These are phyloP conservation scores for Lentinula sp. DNA, from an alignment of 768 basidiomycete genomes.

Conservation along the genomic window DNA sequence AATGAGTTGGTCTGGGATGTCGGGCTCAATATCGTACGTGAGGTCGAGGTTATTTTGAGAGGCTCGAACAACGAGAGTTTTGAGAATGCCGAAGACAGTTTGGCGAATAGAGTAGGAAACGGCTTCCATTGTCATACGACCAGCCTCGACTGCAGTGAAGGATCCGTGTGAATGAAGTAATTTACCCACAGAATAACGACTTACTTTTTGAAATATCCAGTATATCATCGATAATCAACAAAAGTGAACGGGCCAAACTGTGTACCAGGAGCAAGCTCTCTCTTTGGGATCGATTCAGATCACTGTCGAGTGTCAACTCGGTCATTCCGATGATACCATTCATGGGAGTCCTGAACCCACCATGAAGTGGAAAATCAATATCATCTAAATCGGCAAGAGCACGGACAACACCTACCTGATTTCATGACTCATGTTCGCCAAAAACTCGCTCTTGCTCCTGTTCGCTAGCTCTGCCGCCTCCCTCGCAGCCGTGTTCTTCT, in stretches of 20 bases:
- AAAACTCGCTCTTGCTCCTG: conserved; percentile 93
- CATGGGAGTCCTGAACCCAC: conserved; percentile 83
- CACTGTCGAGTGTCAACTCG: conserved; percentile 92
- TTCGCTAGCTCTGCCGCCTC: conserved; percentile 99
- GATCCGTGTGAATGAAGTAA: conserved; percentile 11
- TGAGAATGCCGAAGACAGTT: conserved; percentile 95
- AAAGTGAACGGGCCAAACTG: conserved; percentile 84
- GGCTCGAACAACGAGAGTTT: conserved; percentile 95
- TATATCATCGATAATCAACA: conserved; percentile 98
- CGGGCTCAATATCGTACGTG: conserved; percentile 92
- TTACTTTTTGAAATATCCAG: conserved; percentile 98
- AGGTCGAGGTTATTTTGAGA: conserved; percentile 95
- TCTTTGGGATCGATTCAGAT: conserved; percentile 88
- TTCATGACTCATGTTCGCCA: conserved; percentile 98
- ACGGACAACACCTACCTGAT: conserved; percentile 62
- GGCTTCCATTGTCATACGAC: conserved; percentile 99
- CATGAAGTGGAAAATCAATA: conserved; percentile 1
- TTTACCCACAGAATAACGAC: conserved; percentile 23
- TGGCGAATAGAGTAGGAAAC: conserved; percentile 98
- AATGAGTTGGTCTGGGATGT: conserved; percentile 94
- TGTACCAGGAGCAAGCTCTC: conserved; percentile 96
- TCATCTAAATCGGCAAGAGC: background rate
- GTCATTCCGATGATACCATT: conserved; percentile 99
- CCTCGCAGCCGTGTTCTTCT: conserved; percentile 97
- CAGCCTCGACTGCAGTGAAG: conserved; percentile 76